Evolutionary conservation across 768 basidiomycete species (phyloP).

Genomic region (Favolaschia claudopus): DNA sequence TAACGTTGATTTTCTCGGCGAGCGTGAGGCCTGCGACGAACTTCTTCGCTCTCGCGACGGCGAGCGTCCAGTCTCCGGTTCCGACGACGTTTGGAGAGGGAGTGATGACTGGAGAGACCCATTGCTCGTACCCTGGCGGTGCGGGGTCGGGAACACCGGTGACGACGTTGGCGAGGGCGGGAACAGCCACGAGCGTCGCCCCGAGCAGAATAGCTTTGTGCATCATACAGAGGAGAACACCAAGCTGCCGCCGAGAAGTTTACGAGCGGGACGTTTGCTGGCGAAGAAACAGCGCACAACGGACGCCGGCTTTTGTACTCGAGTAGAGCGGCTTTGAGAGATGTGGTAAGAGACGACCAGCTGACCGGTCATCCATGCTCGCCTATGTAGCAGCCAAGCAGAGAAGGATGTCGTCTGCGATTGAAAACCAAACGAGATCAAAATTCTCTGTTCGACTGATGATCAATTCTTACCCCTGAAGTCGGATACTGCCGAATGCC

Average conservation of each 20-base stretch:
- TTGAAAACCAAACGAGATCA: too few relatives aligned
- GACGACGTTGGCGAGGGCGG: not conserved
- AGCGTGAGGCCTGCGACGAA: too few relatives aligned
- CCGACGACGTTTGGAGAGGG: not conserved
- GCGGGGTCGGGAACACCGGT: slow-evolving; percentile 7
- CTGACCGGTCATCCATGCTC: too few relatives aligned
- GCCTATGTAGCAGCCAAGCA: too few relatives aligned
- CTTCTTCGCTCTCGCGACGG: not conserved
- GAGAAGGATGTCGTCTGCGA: too few relatives aligned
- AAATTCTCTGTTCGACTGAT: too few relatives aligned
- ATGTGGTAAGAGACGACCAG: too few relatives aligned
- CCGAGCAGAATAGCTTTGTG: not conserved
- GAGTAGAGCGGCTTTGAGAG: too few relatives aligned
- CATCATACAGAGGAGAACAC: too few relatives aligned
- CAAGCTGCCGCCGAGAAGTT: not conserved
- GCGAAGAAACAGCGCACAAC: not conserved
- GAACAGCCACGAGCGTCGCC: not conserved
- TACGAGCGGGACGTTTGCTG: not conserved
- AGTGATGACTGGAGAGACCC: slow-evolving; percentile 9
- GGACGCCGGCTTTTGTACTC: not conserved
- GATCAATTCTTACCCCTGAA: too few relatives aligned
- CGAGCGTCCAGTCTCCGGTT: not conserved
- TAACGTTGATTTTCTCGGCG: too few relatives aligned
- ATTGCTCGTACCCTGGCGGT: slow-evolving; percentile 7
- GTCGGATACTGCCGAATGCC: too few relatives aligned